Evolutionary conservation across 805 yeast genomes (phyloP).

Genomic region (Suhomyces vadensis): DNA sequence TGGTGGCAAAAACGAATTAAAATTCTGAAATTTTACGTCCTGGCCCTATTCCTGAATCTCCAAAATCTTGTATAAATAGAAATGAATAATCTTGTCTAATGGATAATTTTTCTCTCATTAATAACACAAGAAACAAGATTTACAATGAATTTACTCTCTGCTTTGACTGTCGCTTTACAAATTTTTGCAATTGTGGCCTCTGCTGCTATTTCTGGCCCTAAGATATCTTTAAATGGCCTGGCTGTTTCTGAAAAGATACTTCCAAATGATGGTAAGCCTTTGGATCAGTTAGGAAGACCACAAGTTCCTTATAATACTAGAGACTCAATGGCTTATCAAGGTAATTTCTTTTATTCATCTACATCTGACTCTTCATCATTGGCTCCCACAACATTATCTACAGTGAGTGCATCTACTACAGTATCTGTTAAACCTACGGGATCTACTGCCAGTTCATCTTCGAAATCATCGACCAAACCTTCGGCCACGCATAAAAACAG

Average conservation of each 20-base stretch:
- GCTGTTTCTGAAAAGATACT: neutral
- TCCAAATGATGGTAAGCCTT: neutral
- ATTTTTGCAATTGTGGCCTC: conserved; percentile 1
- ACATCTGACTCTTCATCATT: neutral
- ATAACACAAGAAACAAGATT: too few relatives aligned
- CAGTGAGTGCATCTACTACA: too few relatives aligned
- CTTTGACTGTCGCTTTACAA: conserved; percentile 3
- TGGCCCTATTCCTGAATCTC: neutral
- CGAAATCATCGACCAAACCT: neutral
- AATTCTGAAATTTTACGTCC: too few relatives aligned
- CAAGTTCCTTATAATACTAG: neutral
- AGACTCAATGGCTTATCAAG: neutral
- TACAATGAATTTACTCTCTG: neutral
- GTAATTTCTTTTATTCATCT: neutral
- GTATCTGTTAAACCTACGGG: too few relatives aligned
- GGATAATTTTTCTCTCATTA: neutral
- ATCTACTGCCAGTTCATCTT: neutral
- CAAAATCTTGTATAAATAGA: neutral
- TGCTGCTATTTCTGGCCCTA: neutral
- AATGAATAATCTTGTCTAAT: neutral
- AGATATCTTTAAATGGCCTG: neutral
- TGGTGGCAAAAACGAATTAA: neutral
- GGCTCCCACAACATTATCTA: conserved; percentile 1
- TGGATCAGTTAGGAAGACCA: neutral
- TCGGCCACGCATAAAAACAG: neutral